A percentile compares a stretch with the other conserved stretches of the same genome.
phyloP scores from a whole-genome alignment of 345 rosid species.

The Microcos paniculata region DNA sequence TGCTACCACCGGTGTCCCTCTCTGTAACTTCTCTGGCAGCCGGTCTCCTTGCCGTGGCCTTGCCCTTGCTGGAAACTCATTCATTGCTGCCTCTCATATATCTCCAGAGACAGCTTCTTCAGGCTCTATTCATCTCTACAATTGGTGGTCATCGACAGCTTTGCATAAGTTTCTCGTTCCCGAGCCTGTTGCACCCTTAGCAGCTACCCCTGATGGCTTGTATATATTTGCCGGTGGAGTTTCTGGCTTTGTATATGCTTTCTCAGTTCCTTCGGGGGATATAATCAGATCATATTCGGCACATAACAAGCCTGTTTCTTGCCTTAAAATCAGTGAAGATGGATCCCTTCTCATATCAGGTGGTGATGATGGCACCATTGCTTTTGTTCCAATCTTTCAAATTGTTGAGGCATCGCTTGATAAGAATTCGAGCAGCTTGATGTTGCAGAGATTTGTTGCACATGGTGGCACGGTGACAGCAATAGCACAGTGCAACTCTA shows the following conservation, averaged over 20 bases:
- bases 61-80: slow-evolving; percentile 29
- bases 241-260: slow-evolving; percentile 31
- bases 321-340: slow-evolving; percentile 34
- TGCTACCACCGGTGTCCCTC: slow-evolving; percentile 27
- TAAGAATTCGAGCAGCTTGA: not conserved
- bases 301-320: slow-evolving; percentile 41
- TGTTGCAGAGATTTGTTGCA: slow-evolving; percentile 27
- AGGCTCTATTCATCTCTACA: slow-evolving; percentile 43
- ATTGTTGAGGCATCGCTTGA: slow-evolving; percentile 21
- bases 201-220: slow-evolving; percentile 34
- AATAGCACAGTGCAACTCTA: slow-evolving; percentile 21
- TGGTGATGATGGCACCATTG: slow-evolving; percentile 41
- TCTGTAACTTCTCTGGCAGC: slow-evolving; percentile 39
- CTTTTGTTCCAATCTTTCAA: slow-evolving; percentile 31
- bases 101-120: slow-evolving; percentile 35
- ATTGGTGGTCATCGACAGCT: slow-evolving; percentile 43
- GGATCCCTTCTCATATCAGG: slow-evolving; percentile 46
- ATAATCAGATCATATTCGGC: slow-evolving; percentile 31
- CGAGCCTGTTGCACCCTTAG: slow-evolving; percentile 48
- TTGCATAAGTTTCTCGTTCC: slow-evolving; percentile 43
- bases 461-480: slow-evolving; percentile 42
- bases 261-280: slow-evolving; percentile 39
- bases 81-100: slow-evolving; percentile 46
- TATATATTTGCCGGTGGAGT: slow-evolving; percentile 46
- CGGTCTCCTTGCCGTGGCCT: slow-evolving; percentile 48